These are phyloP conservation scores for Boletus subcaerulescens DNA, from an alignment of 768 basidiomycete genomes.

Conservation along the genomic window DNA sequence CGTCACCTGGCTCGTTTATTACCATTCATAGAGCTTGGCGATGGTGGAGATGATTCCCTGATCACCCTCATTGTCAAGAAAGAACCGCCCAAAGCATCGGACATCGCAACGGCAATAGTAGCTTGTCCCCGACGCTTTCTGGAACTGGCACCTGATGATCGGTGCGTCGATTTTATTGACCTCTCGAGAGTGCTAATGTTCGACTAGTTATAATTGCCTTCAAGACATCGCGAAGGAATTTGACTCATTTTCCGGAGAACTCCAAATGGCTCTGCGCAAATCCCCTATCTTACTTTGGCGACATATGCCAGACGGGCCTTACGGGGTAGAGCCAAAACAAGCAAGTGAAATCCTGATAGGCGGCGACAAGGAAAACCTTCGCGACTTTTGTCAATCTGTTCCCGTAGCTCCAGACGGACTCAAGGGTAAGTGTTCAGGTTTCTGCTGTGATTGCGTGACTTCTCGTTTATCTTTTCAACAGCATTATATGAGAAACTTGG, in stretches of 20 bases:
- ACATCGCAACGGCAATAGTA: not conserved
- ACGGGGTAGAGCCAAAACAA: too few relatives aligned
- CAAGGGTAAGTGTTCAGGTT: not conserved
- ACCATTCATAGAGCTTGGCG: not conserved
- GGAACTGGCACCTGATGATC: not conserved
- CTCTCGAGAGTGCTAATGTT: not conserved
- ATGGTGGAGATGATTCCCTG: not conserved
- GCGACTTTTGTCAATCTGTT: not conserved
- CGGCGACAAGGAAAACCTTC: not conserved
- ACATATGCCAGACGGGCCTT: not conserved
- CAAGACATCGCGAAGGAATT: not conserved
- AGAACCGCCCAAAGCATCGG: not conserved
- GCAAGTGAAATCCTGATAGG: not conserved
- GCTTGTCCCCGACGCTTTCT: not conserved
- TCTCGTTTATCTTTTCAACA: not conserved
- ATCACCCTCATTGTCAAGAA: too few relatives aligned
- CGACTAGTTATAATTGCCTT: not conserved
- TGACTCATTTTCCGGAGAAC: not conserved
- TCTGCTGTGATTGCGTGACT: not conserved
- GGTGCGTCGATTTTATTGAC: not conserved
- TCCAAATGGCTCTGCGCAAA: not conserved
- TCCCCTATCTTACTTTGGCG: not conserved
- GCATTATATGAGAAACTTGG: not conserved
- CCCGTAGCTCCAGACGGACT: not conserved
- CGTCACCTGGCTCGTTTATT: not conserved